Evolutionary conservation across 2,329 filamentous ascomycete genomes (phyloP).

Genomic region (Sphaceloma murrayae): DNA sequence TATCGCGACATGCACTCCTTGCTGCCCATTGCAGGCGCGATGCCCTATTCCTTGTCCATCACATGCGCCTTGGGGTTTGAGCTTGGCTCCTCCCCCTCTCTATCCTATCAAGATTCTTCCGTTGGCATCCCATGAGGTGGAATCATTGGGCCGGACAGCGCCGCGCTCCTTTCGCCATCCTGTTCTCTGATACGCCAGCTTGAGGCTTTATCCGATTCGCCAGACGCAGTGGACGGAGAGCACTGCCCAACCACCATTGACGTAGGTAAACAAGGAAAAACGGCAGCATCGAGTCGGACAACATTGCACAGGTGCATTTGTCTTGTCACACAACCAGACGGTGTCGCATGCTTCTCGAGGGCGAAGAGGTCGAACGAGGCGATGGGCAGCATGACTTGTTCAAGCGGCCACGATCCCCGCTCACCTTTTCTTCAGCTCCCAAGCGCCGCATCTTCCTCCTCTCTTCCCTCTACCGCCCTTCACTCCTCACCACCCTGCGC

Average conservation of each 20-base stretch:
- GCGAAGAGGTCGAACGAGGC: slow-evolving; percentile 2
- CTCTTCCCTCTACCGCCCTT: neutral
- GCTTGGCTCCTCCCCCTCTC: slow-evolving; percentile 2
- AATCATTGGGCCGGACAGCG: neutral
- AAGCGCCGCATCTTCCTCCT: slow-evolving; percentile 10
- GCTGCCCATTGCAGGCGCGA: too few relatives aligned
- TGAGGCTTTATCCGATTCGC: slow-evolving; percentile 11
- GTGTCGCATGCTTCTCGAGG: slow-evolving; percentile 1
- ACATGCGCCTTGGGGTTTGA: slow-evolving; percentile 5
- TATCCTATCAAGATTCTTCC: slow-evolving; percentile 10
- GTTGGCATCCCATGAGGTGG: neutral
- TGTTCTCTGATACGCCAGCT: slow-evolving; percentile 11
- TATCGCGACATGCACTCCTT: too few relatives aligned
- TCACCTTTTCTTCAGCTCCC: slow-evolving; percentile 15
- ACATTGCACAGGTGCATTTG: slow-evolving; percentile 11
- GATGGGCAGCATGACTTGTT: too few relatives aligned
- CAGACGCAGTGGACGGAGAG: slow-evolving; percentile 7
- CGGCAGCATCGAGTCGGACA: slow-evolving; percentile 3
- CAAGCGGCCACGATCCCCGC: slow-evolving; percentile 3
- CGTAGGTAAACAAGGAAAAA: slow-evolving; percentile 15
- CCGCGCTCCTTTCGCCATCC: neutral
- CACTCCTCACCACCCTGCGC: neutral
- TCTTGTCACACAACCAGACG: slow-evolving; percentile 5
- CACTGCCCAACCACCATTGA: slow-evolving; percentile 13
- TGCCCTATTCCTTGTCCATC: slow-evolving; percentile 8